Conservation (phyloP, 2,329 filamentous ascomycete species). For the Scedosporium boydii region DNA sequence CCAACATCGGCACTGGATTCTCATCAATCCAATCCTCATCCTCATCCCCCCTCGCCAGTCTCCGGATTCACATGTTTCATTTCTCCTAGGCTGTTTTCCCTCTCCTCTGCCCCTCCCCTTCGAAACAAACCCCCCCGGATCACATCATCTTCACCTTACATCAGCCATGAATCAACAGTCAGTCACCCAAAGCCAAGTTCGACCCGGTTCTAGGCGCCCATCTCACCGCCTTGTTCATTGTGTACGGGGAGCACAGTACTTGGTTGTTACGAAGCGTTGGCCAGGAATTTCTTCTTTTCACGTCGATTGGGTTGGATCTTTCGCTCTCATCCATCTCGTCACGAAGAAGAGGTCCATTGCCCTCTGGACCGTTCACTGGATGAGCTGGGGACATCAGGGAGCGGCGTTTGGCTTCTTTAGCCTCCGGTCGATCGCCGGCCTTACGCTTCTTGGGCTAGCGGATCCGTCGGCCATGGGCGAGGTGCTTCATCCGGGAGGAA, state of each 20-base stretch:
- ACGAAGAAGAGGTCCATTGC: neutral
- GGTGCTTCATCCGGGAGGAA: neutral
- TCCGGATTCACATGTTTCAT: neutral
- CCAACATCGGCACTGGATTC: neutral
- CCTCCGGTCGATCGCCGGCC: conserved; percentile 4
- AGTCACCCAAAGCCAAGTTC: neutral
- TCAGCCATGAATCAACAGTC: neutral
- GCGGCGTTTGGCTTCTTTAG: conserved; percentile 3
- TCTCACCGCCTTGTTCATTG: neutral
- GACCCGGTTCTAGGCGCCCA: neutral
- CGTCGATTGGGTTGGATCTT: too few relatives aligned
- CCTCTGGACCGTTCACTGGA: neutral
- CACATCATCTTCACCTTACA: neutral
- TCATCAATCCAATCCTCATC: neutral
- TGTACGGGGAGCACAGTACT: too few relatives aligned
- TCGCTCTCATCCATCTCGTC: neutral
- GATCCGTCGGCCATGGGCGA: neutral
- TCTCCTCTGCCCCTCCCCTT: too few relatives aligned
- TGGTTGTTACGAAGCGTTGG: too few relatives aligned
- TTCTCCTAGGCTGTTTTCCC: neutral
- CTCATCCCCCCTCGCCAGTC: neutral
- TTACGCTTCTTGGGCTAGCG: conserved; percentile 6
- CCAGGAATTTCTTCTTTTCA: too few relatives aligned
- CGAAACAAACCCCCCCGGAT: neutral
- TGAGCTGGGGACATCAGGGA: neutral